Evolutionary conservation across 208 protist species (phyloP).

Genomic region (Leishmania arabica): DNA sequence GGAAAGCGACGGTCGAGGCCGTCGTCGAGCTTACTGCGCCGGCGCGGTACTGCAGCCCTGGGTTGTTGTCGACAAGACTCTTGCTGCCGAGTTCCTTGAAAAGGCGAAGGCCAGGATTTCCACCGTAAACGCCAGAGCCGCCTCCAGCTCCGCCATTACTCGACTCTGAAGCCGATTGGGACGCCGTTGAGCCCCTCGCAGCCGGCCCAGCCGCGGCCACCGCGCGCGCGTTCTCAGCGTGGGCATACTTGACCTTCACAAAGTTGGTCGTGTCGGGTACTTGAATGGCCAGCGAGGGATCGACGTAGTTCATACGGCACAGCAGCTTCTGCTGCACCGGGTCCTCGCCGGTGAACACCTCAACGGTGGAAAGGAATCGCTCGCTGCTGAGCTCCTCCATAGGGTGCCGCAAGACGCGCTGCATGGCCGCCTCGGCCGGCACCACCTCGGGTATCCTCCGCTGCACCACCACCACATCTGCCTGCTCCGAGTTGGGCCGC

Average conservation of each 20-base stretch:
- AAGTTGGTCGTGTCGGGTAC: constrained; percentile 75
- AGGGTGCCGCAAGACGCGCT: constrained; percentile 61
- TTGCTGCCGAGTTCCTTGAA: constrained; percentile 65
- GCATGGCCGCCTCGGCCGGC: constrained; percentile 50
- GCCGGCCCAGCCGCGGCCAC: background rate
- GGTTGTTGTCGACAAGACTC: constrained; percentile 30
- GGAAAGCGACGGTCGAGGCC: constrained; percentile 63
- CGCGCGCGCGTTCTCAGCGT: constrained; percentile 12
- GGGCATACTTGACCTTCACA: constrained; percentile 83
- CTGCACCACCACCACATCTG: constrained; percentile 21
- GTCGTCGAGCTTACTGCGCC: constrained; percentile 75
- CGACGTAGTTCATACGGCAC: constrained; percentile 78
- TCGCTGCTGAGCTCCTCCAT: constrained; percentile 74
- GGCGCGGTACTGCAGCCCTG: constrained; percentile 41
- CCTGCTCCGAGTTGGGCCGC: constrained; percentile 19
- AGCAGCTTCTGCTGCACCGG: constrained; percentile 73
- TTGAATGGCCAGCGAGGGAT: constrained; percentile 62
- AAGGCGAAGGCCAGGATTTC: constrained; percentile 53
- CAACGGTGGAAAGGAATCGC: constrained; percentile 77
- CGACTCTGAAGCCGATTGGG: background rate
- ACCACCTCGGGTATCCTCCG: constrained; percentile 22
- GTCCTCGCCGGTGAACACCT: constrained; percentile 69
- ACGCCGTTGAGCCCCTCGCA: background rate
- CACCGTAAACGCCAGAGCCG: constrained; percentile 26
- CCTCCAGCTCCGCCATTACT: background rate